Evolutionary conservation across 306 rosid genomes (phyloP).

Genomic region (Dalbergia cochinchinensis): DNA sequence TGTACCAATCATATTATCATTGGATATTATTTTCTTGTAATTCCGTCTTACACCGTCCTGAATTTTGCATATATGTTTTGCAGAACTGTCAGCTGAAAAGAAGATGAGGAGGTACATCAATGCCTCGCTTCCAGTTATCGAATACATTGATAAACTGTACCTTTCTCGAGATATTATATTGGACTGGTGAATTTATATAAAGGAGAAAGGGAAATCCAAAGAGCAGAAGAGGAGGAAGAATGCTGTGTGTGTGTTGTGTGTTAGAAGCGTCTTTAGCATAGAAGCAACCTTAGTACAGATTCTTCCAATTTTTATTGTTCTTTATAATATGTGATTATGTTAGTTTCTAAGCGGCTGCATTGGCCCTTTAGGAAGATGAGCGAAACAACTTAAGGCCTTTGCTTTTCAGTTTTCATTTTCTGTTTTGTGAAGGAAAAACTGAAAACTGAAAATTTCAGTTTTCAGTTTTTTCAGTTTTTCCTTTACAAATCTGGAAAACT

Average conservation of each 20-base stretch:
- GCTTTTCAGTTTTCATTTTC: no score
- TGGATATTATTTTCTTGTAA: conserved; percentile 32
- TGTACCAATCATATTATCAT: not conserved
- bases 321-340: conserved; percentile 34
- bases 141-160: conserved; percentile 82
- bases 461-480: no score
- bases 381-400: not conserved
- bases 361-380: conserved; percentile 31
- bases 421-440: no score
- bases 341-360: conserved; percentile 36
- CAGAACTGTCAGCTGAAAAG: conserved; percentile 86
- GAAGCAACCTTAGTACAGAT: conserved; percentile 8
- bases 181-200: conserved; percentile 77
- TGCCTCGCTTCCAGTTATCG: conserved; percentile 71
- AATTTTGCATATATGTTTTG: conserved; percentile 37
- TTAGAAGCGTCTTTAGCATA: conserved; percentile 38
- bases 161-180: conserved; percentile 70
- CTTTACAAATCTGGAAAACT: no score
- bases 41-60: not conserved
- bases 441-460: no score
- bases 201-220: not conserved
- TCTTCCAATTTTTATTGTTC: conserved; percentile 22
- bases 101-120: conserved; percentile 83
- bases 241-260: conserved; percentile 9
- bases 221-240: not conserved